These are phyloP conservation scores for Psilocybe cyanescens DNA, from an alignment of 768 basidiomycete species.

Conservation along the genomic window DNA sequence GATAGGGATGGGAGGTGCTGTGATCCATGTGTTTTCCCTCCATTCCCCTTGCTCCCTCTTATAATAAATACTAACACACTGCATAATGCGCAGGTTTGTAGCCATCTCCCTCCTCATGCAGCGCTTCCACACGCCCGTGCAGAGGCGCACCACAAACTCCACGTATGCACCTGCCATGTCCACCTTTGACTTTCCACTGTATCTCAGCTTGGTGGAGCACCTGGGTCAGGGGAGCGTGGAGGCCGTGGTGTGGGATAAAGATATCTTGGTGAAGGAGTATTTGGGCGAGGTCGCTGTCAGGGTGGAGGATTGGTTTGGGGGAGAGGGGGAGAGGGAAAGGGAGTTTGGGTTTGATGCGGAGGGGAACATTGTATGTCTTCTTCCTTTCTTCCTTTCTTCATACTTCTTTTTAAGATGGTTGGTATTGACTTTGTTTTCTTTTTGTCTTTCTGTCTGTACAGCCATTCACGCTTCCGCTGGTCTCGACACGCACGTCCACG, in stretches of 20 bases:
- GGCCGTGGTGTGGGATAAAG: conserved; percentile 67
- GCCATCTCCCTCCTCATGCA: conserved; percentile 63
- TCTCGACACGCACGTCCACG: conserved; percentile 46
- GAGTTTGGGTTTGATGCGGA: too few relatives aligned
- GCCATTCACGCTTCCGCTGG: conserved; percentile 32
- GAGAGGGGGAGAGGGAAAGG: conserved; percentile 40
- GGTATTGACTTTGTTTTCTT: too few relatives aligned
- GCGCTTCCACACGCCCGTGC: conserved; percentile 73
- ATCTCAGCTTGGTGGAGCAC: conserved; percentile 53
- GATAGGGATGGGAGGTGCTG: conserved; percentile 65
- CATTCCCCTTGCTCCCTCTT: background rate
- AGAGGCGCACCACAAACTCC: conserved; percentile 75
- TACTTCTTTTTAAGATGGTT: background rate
- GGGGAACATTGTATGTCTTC: conserved; percentile 60
- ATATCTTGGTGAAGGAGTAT: too few relatives aligned
- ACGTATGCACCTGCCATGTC: conserved; percentile 67
- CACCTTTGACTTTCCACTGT: conserved; percentile 53
- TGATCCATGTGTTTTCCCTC: conserved; percentile 65
- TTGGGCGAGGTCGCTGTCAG: too few relatives aligned
- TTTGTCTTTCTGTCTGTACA: conserved; percentile 22
- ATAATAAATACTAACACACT: too few relatives aligned
- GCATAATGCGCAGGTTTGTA: conserved; percentile 55
- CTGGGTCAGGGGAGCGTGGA: conserved; percentile 67
- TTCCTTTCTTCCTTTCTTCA: background rate
- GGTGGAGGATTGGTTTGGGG: too few relatives aligned